A percentile compares a stretch with the other conserved stretches of the same genome.
Evolutionary conservation across 2,329 filamentous ascomycete genomes (phyloP).

Genomic region (Penicillium sp.): DNA sequence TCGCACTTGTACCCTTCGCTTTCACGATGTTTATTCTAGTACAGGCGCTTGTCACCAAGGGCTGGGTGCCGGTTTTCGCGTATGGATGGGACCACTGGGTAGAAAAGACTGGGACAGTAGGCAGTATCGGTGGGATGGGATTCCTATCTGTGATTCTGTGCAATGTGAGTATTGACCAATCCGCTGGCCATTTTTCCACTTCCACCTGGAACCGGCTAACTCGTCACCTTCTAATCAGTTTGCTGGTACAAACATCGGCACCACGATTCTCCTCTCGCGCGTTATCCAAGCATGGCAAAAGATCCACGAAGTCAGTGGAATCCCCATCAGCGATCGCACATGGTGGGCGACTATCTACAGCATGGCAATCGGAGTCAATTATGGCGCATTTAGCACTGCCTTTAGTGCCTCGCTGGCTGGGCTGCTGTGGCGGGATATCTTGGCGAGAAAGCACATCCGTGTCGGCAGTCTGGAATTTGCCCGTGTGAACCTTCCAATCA

Average conservation of each 20-base stretch:
- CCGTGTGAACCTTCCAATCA: slow-evolving; percentile 68
- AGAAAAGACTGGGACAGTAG: slow-evolving; percentile 65
- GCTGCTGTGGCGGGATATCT: slow-evolving; percentile 70
- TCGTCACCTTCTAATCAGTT: slow-evolving; percentile 51
- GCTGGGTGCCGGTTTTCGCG: slow-evolving; percentile 72
- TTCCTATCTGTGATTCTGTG: slow-evolving; percentile 70
- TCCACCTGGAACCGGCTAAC: slow-evolving; percentile 11
- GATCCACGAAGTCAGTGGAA: slow-evolving; percentile 53
- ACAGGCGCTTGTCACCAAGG: slow-evolving; percentile 69
- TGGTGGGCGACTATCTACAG: slow-evolving; percentile 74
- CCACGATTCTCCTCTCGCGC: slow-evolving; percentile 69
- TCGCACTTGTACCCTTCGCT: slow-evolving; percentile 68
- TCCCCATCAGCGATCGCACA: slow-evolving; percentile 60
- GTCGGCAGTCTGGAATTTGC: slow-evolving; percentile 66
- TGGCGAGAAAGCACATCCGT: slow-evolving; percentile 65
- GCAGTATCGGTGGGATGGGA: slow-evolving; percentile 69
- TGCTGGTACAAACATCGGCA: slow-evolving; percentile 74
- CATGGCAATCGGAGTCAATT: slow-evolving; percentile 74
- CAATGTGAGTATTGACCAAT: slow-evolving; percentile 58
- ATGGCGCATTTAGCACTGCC: slow-evolving; percentile 69
- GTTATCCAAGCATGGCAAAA: slow-evolving; percentile 67
- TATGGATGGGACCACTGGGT: slow-evolving; percentile 75
- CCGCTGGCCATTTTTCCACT: not conserved
- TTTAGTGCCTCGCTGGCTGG: slow-evolving; percentile 72
- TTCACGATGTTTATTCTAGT: slow-evolving; percentile 75